Evolutionary conservation across 2,329 filamentous ascomycete species (phyloP).

Genomic region (Ilyonectria sp.): DNA sequence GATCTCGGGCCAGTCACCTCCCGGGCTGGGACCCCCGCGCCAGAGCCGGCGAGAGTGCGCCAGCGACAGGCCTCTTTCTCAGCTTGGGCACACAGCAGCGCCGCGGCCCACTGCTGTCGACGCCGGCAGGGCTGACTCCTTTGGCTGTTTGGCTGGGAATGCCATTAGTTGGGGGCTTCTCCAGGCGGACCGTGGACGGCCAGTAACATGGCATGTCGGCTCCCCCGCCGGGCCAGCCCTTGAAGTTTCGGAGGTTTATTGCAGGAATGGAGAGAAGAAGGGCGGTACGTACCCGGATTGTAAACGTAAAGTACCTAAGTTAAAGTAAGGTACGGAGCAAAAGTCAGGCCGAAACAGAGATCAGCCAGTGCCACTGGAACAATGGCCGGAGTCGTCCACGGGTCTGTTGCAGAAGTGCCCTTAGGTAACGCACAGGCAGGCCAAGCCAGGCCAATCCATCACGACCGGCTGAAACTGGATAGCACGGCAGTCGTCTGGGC

Average conservation of each 20-base stretch:
- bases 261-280: not conserved
- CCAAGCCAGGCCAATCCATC: not conserved
- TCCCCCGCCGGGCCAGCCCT: not conserved
- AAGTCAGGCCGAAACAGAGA: not conserved
- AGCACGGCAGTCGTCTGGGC: not conserved
- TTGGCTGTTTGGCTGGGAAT: conserved; percentile 16
- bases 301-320: too few species aligned
- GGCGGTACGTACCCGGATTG: not conserved
- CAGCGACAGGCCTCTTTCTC: conserved; percentile 15
- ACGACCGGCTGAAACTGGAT: conserved; percentile 2
- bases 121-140: conserved; percentile 28
- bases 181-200: not conserved
- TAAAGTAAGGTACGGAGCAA: not conserved
- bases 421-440: not conserved
- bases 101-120: conserved; percentile 18
- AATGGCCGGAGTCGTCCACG: not conserved
- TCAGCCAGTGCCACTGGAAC: not conserved
- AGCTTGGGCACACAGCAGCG: conserved; percentile 21
- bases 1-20: conserved; percentile 17
- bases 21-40: conserved; percentile 21
- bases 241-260: conserved; percentile 12
- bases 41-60: conserved; percentile 17
- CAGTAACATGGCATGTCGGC: not conserved
- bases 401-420: conserved; percentile 3
- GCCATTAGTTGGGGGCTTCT: conserved; percentile 2